A percentile compares a stretch with the other conserved stretches of the same genome.
These are phyloP conservation scores for Geum urbanum DNA, from an alignment of 306 rosid genomes.

Conservation along the genomic window DNA sequence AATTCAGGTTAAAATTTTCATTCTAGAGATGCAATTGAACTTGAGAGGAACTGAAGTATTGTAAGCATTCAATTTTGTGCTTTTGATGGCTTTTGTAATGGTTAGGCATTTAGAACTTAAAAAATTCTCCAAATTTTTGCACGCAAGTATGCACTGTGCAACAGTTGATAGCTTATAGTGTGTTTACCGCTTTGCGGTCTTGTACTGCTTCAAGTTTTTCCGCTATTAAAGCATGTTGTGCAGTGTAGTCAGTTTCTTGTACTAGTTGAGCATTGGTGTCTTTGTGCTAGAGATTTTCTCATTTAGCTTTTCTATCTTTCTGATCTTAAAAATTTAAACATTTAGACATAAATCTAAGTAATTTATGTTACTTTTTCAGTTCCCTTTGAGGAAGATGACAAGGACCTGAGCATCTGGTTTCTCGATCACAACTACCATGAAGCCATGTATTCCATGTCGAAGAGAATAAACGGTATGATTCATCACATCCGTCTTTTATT, in stretches of 20 bases:
- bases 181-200: background rate
- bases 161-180: background rate
- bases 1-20: background rate
- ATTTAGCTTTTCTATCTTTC: background rate
- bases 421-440: constrained; percentile 87
- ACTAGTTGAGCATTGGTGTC: background rate
- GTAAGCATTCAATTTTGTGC: background rate
- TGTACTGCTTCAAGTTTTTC: background rate
- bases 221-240: background rate
- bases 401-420: constrained; percentile 84
- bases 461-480: constrained; percentile 65
- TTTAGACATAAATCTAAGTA: background rate
- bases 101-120: background rate
- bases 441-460: constrained; percentile 82
- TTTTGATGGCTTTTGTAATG: background rate
- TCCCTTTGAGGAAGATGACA: constrained; percentile 87
- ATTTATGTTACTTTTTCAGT: constrained; percentile 35
- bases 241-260: background rate
- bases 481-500: background rate
- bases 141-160: background rate
- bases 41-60: background rate
- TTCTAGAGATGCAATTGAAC: background rate
- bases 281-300: background rate
- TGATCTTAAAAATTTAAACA: background rate
- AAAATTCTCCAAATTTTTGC: background rate